These are phyloP conservation scores for Eucalyptus leucophloia DNA, from an alignment of 345 rosid species.

Conservation along the genomic window DNA sequence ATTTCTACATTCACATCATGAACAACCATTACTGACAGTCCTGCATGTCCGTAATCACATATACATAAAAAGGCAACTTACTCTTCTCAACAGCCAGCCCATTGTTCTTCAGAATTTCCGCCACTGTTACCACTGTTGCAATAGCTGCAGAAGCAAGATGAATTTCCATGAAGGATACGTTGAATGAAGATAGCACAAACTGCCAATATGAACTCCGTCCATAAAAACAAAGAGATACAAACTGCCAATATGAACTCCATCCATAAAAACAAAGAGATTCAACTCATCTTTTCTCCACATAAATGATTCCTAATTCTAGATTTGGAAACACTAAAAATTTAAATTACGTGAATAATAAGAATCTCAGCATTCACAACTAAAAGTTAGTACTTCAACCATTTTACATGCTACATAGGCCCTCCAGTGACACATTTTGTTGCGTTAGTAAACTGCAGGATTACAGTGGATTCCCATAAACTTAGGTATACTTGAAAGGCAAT, in stretches of 20 bases:
- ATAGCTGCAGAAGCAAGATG: slow-evolving; percentile 23
- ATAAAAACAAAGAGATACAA: not conserved
- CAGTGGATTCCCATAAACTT: not conserved
- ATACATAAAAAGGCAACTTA: not conserved
- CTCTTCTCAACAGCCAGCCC: slow-evolving; percentile 66
- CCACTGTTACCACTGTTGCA: slow-evolving; percentile 65
- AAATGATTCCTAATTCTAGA: not conserved
- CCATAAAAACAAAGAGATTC: not conserved
- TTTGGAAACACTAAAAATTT: not conserved
- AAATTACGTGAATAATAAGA: not conserved
- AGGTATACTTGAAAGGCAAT: not conserved
- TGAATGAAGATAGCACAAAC: not conserved
- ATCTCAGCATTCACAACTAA: not conserved
- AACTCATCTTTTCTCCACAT: not conserved
- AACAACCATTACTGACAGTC: not conserved
- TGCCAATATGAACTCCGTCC: not conserved
- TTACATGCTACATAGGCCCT: not conserved
- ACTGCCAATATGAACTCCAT: not conserved
- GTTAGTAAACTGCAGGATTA: not conserved
- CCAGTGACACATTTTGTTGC: not conserved
- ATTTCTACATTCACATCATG: slow-evolving; percentile 11
- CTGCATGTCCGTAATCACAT: not conserved
- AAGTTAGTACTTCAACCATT: not conserved
- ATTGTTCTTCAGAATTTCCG: slow-evolving; percentile 71
- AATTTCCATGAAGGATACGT: not conserved